Percentiles rank a stretch among this genome's conserved stretches.
Evolutionary conservation across 306 rosid genomes (phyloP).

Genomic region (Bauhinia variegata): DNA sequence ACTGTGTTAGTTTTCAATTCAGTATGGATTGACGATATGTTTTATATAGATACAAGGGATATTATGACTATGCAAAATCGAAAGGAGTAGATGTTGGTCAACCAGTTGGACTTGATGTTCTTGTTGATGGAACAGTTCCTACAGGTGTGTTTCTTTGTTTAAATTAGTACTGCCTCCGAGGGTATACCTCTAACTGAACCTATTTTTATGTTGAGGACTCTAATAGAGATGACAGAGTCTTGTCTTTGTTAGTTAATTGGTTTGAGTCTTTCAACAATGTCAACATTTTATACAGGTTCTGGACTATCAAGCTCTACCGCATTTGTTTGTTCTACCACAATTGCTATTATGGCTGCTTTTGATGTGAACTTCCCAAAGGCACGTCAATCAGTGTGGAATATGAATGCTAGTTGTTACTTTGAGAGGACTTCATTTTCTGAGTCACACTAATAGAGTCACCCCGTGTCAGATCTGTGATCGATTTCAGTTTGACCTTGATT

Average conservation of each 20-base stretch:
- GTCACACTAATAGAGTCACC: not conserved
- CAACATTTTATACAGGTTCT: conserved; percentile 60
- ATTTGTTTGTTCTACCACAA: conserved; percentile 93
- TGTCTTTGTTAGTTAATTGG: conserved; percentile 6
- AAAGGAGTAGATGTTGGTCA: conserved; percentile 64
- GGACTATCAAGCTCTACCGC: conserved; percentile 98
- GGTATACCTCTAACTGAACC: conserved; percentile 13
- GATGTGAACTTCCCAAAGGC: conserved; percentile 86
- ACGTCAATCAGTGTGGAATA: not conserved
- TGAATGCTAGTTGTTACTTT: conserved; percentile 8
- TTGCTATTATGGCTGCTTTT: conserved; percentile 94
- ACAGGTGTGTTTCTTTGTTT: conserved; percentile 59
- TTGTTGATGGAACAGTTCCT: conserved; percentile 92
- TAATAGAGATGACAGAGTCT: conserved; percentile 1
- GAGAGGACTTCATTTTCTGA: not conserved
- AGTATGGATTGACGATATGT: conserved; percentile 23
- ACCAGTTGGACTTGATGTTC: conserved; percentile 86
- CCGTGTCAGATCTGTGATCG: not conserved
- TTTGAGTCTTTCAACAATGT: conserved; percentile 4
- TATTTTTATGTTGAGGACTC: conserved; percentile 14
- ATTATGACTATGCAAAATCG: conserved; percentile 63
- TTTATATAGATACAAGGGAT: conserved; percentile 85
- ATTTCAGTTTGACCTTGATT: not conserved
- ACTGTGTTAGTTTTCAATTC: conserved; percentile 4
- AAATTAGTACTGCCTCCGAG: conserved; percentile 14